phyloP scores from a whole-genome alignment of 1,284 basidiomycete species.

The Schizophyllum amplum region DNA sequence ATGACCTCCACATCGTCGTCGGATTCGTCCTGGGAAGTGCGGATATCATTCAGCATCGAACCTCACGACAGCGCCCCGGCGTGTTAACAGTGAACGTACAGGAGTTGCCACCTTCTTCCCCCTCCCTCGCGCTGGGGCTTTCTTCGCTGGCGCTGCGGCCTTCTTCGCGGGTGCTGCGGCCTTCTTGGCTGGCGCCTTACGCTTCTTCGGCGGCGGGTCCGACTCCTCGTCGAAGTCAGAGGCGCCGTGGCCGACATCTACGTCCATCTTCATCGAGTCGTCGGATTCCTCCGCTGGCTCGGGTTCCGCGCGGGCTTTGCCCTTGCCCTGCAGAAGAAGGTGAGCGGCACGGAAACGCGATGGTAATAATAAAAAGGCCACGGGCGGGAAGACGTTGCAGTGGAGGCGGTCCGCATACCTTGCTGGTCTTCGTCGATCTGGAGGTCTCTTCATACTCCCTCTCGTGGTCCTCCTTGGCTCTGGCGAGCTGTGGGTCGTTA shows the following conservation, averaged over 20 bases:
- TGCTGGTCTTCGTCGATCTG: slow-evolving; percentile 27
- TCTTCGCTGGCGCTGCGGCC: slow-evolving; percentile 26
- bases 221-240: slow-evolving; percentile 50
- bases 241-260: slow-evolving; percentile 35
- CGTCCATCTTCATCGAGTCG: slow-evolving; percentile 77
- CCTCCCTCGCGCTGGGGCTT: slow-evolving; percentile 32
- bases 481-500: slow-evolving; percentile 38
- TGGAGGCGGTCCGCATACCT: slow-evolving; percentile 24
- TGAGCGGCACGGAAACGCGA: slow-evolving; percentile 2
- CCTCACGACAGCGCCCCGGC: neutral
- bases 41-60: neutral
- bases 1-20: slow-evolving; percentile 46
- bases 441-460: slow-evolving; percentile 45
- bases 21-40: slow-evolving; percentile 40
- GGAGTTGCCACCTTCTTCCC: slow-evolving; percentile 43
- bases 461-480: slow-evolving; percentile 61
- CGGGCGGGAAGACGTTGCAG: neutral
- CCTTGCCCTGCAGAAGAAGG: slow-evolving; percentile 37
- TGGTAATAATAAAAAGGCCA: neutral
- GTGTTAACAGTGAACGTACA: slow-evolving; percentile 2
- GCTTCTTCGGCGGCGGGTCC: slow-evolving; percentile 42
- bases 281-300: slow-evolving; percentile 44
- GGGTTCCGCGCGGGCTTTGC: slow-evolving; percentile 32
- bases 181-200: slow-evolving; percentile 34
- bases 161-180: slow-evolving; percentile 30